phyloP scores from a whole-genome alignment of 2,329 filamentous ascomycete genomes.

The Cercospora sojina region DNA sequence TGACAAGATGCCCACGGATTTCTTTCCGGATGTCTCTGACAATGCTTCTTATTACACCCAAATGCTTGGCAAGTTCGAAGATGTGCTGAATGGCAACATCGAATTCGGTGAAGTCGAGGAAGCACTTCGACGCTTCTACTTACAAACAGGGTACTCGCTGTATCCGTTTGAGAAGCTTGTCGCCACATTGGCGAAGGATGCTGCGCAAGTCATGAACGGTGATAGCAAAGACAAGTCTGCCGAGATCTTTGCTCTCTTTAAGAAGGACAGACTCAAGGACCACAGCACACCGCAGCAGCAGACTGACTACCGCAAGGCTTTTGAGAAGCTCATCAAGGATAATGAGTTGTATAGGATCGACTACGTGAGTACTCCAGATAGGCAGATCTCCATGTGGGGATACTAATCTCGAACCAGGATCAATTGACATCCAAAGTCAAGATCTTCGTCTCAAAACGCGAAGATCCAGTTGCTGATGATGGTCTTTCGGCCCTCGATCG shows the following conservation, averaged over 20 bases:
- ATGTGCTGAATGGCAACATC: conserved; percentile 77
- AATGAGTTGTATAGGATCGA: conserved; percentile 86
- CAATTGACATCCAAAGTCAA: conserved; percentile 67
- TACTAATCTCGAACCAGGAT: conserved; percentile 48
- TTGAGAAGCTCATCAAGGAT: conserved; percentile 90
- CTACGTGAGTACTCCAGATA: conserved; percentile 66
- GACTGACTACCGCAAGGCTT: conserved; percentile 85
- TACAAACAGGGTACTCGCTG: conserved; percentile 85
- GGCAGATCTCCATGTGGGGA: not conserved
- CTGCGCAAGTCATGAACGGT: conserved; percentile 75
- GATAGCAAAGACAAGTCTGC: conserved; percentile 92
- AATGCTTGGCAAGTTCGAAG: conserved; percentile 80
- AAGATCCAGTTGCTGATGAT: conserved; percentile 71
- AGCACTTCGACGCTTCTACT: conserved; percentile 84
- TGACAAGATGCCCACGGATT: conserved; percentile 70
- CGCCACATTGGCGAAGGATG: conserved; percentile 75
- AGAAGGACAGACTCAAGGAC: conserved; percentile 74
- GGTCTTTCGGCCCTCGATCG: conserved; percentile 54
- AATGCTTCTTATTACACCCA: conserved; percentile 79
- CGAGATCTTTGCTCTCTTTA: conserved; percentile 85
- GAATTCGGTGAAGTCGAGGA: conserved; percentile 86
- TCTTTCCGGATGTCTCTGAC: conserved; percentile 66
- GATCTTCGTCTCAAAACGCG: conserved; percentile 81
- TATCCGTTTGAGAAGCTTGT: conserved; percentile 92
- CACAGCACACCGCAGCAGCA: conserved; percentile 88